These are phyloP conservation scores for Fraxinus velutina DNA, from an alignment of 305 asterid species.

Conservation along the genomic window DNA sequence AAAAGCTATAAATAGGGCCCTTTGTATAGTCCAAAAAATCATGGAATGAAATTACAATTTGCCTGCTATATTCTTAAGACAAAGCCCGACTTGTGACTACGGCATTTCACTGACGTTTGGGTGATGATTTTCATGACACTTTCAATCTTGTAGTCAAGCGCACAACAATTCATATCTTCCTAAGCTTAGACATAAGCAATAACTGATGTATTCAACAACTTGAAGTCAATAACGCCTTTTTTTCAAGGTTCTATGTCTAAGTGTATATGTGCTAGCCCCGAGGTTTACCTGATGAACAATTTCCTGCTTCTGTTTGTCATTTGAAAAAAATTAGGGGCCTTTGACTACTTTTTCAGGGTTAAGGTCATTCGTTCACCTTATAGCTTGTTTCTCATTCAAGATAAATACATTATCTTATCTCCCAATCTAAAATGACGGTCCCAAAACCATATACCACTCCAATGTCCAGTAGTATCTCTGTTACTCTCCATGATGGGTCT, in stretches of 20 bases:
- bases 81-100: neutral
- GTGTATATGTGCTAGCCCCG: neutral
- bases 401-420: neutral
- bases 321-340: neutral
- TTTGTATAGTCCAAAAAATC: too few species aligned
- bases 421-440: neutral
- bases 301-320: neutral
- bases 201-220: neutral
- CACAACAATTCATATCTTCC: neutral
- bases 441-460: neutral
- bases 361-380: neutral
- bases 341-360: neutral
- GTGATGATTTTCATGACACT: neutral
- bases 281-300: neutral
- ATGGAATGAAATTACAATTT: too few species aligned
- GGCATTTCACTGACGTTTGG: neutral
- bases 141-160: neutral
- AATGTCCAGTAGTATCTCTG: neutral
- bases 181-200: neutral
- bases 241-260: neutral
- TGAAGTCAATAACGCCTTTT: neutral
- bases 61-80: too few species aligned
- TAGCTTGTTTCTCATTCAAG: neutral
- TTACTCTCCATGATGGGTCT: neutral
- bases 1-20: too few species aligned